phyloP scores from a whole-genome alignment of 371 early-diverging fungal genomes.

The Rhizopus delemar region DNA sequence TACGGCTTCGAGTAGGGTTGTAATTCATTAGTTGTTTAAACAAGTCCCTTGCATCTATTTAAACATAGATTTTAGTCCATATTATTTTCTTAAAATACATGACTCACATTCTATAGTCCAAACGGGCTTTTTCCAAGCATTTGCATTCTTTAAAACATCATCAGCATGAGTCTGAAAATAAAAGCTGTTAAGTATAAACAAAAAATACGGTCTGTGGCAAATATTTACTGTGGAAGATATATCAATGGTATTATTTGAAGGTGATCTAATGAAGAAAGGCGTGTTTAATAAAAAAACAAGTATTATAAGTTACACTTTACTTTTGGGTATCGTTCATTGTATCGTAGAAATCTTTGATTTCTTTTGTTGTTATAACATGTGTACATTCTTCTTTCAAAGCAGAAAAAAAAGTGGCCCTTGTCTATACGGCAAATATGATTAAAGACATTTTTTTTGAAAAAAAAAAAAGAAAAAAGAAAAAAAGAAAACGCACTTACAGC shows the following conservation, averaged over 20 bases:
- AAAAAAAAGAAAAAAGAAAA: neutral
- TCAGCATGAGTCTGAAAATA: neutral
- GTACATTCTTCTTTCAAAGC: constrained; percentile 1
- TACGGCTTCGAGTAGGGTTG: neutral
- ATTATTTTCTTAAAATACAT: neutral
- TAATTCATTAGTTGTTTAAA: neutral
- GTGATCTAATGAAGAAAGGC: neutral
- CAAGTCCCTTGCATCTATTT: neutral
- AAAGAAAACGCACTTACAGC: neutral
- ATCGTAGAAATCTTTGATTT: neutral
- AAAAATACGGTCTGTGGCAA: neutral
- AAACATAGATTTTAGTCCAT: neutral
- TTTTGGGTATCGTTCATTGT: neutral
- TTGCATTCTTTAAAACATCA: neutral
- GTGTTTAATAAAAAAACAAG: neutral
- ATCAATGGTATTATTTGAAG: neutral
- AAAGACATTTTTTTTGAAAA: neutral
- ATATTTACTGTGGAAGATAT: no score
- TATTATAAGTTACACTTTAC: neutral
- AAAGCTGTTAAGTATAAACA: neutral
- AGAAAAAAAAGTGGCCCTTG: neutral
- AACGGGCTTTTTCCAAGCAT: neutral
- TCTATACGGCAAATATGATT: neutral
- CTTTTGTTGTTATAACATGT: constrained; percentile 6
- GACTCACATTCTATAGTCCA: neutral